Base-by-base conservation (phyloP, 2,329 filamentous ascomycete species). In the Sordariomycetes sp. region DNA sequence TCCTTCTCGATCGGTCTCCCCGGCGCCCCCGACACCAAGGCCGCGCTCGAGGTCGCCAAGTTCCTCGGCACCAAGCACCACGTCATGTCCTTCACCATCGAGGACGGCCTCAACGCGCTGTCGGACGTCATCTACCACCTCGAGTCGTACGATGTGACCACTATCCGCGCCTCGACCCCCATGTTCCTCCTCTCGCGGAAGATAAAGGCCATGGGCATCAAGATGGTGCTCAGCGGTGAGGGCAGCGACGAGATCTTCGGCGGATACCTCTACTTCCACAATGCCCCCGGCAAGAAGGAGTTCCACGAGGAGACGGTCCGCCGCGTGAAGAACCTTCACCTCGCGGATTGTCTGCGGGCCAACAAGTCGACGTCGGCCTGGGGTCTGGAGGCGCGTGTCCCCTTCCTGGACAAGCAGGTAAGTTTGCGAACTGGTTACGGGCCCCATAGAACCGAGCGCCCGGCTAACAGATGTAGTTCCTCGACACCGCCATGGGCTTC, bases 281-380 rank as follows among this genome's bases (percentile, higher is more conserved):
- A 86, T 60, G 94, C 94, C 2, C 94, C 94, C 24, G 81, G 90
- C 78, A 92, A 87, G 77, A 82, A 87, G 65, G 87, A 84, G n/a
- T 95, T 99, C 79, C 94, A 99, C 76, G 84, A 87, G 69, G 94
- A 99, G 78, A 96, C 90, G 25, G 87, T 99, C 54, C 85, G 89
- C 64, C 86, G 94, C 62, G 88, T 99, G 65, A 95, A 97, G 82
- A 92, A 97, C 83, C 78, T 99, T 63, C 94, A 99, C 69, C 76
- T 96, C 62, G 84, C 91, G n/a, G 94, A 99, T 73, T 97, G 94
- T 74, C 79, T 99, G 66, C 86, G 94, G 65, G 94, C 94, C 71
- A 99, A 99, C 87, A 99, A 99, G 80, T 97, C 92, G 42, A 99
- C 94, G 20, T 91, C 90, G 7, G 94, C 94, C 5, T 99, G 94